Evolutionary conservation across 495 filamentous ascomycete species (phyloP), one percentile per base, ranked within the genome.

Genomic region (Podospora conica): DNA sequence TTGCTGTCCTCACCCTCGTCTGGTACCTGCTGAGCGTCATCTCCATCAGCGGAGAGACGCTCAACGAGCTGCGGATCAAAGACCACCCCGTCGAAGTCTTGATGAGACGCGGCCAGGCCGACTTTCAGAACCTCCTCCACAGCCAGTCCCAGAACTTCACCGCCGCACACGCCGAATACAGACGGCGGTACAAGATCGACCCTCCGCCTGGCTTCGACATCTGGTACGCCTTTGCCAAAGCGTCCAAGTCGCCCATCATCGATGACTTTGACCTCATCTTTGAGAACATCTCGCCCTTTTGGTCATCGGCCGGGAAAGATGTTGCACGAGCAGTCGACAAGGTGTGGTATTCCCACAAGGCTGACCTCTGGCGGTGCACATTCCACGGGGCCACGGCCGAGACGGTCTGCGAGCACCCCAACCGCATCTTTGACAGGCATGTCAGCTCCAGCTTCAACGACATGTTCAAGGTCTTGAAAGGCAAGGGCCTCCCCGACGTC

Each of bases 151-250:
- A 75, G 24, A 78, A 70, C 1, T 73, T 79, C 21, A 64, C 72
- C 2, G 75, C 74, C 7, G 83, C 84, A 10, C 72, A 78, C 3
- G 70, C 72, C 3, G 83, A 87, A 69, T 89, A 90, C 68, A 70
- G 70, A 33, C 78, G 81, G 8, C 78, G 85, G 20, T 85, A 88
- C 65, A 68, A 74, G 1, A 72, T 81, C 15, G 74, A 77, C 2
- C 87, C 86, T n/a, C 87, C 87, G 65, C 77, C 82, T 0, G 78
- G 84, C 28, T 88, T 88, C 64, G 79, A 86, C 60, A 70, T 79
- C 62, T 92, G 90, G 90, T 90, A 86, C 68, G 74, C 85, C 53
- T 91, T 85, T 69, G 88, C 90, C 3, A 81, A 75, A 12, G 77
- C 69, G 18, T 82, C 83, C 65, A 75, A 80, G 4, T 87, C 89